These are phyloP conservation scores for Dactylorhiza incarnata DNA, from an alignment of 106 monocot genomes.

Conservation along the genomic window DNA sequence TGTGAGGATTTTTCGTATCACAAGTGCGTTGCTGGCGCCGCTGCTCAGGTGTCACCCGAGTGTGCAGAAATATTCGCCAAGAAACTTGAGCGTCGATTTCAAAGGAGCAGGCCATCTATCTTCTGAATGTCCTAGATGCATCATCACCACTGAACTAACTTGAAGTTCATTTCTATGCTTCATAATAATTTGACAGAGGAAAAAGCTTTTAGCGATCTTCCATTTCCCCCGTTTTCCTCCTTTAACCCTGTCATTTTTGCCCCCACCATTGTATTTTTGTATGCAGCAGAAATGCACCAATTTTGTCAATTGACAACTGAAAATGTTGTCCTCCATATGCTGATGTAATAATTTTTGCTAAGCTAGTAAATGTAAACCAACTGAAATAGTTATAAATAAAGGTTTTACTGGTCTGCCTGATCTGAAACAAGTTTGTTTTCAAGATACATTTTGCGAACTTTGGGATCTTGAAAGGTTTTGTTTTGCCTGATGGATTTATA, in stretches of 20 bases:
- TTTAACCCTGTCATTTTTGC: not conserved
- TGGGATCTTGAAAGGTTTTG: too few relatives aligned
- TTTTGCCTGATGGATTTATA: too few relatives aligned
- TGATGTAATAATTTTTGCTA: conserved; percentile 4
- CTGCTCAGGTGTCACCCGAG: conserved; percentile 26
- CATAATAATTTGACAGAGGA: not conserved
- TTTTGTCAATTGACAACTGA: conserved; percentile 5
- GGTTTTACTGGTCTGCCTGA: not conserved
- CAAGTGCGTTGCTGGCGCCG: conserved; percentile 64
- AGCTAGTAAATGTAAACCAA: not conserved
- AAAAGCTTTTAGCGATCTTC: not conserved
- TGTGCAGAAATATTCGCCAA: conserved; percentile 1
- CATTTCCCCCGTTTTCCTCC: not conserved
- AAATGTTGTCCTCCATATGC: not conserved
- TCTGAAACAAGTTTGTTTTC: too few relatives aligned
- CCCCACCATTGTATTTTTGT: not conserved
- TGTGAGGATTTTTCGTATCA: conserved; percentile 72
- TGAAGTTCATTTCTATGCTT: not conserved
- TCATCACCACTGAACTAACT: not conserved
- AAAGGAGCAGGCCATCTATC: not conserved
- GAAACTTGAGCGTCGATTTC: not conserved
- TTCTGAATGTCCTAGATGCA: not conserved
- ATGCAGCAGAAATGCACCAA: not conserved
- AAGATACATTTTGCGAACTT: too few relatives aligned
- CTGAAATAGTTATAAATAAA: not conserved